Evolutionary conservation across 2,329 filamentous ascomycete species (phyloP), one percentile per base, ranked within the genome.

Genomic region (Ciborinia camelliae): DNA sequence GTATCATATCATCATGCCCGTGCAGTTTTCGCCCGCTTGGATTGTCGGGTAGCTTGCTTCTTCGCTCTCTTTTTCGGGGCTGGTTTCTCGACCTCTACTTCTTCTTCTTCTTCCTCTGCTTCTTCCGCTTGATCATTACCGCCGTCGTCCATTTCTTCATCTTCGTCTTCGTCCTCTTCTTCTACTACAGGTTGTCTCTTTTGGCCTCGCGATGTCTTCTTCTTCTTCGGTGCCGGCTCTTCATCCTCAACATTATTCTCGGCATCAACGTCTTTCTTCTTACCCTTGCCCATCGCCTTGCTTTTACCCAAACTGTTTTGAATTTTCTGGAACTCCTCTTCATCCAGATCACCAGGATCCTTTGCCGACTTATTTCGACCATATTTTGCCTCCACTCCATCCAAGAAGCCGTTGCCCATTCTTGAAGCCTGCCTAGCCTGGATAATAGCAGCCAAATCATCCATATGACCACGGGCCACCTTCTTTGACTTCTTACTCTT

Each of bases 321-420:
- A 8, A 47, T 50, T 58, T 10, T 63, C 66, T 86, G 81, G 64
- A 88, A 87, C 0, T 82, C 84, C 70, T 86, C 84, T 68, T 88
- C 86, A 0, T 82, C 83, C 1, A 84, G 83, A 57, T 72, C 78
- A 71, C 87, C 87, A 70, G 92, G 88, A 0, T 84, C 80, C 32
- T 1, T 85, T 81, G 73, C 75, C 32, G 77, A 78, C 73, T 84
- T 86, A 73, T 81, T 81, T 14, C 80, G 81, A 73, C 83, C 79
- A 75, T 96, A 96, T 78, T 94, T 96, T 57, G 87, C 90, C 65
- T 91, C 91, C 58, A 97, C 77, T 35, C 9, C 30, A 58, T 84
- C 80, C 67, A 90, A 90, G 30, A 96, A 79, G 74, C 96, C 92
- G 45, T 79, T 80, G 35, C 78, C 77, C 14, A 78, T 81, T 41